Percentiles rank a stretch among this genome's conserved stretches.
Conservation (phyloP, 176 grass and related monocot genomes). For the Oryza meridionalis region DNA sequence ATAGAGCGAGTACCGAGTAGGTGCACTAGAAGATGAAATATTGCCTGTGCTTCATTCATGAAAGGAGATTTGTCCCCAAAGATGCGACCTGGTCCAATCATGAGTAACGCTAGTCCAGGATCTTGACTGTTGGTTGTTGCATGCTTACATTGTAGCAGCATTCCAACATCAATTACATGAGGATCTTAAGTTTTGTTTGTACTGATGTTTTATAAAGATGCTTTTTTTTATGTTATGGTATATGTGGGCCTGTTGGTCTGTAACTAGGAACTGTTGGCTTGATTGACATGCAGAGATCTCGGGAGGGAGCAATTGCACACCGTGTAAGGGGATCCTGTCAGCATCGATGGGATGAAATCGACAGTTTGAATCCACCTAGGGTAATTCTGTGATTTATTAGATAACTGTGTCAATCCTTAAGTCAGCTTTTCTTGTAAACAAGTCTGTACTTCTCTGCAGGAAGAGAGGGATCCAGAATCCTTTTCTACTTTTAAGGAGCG, state of each 20-base stretch:
- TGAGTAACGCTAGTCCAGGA: slow-evolving; percentile 19
- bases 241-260: slow-evolving; percentile 10
- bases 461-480: slow-evolving; percentile 84
- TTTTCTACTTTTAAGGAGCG: slow-evolving; percentile 97
- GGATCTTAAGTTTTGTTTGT: neutral
- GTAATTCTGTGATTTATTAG: slow-evolving; percentile 54
- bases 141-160: slow-evolving; percentile 8
- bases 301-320: slow-evolving; percentile 74
- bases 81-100: slow-evolving; percentile 1
- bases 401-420: neutral
- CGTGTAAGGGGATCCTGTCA: slow-evolving; percentile 67
- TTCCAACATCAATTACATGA: slow-evolving; percentile 21
- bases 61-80: slow-evolving; percentile 6
- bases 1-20: neutral
- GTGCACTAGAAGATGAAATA: slow-evolving; percentile 19
- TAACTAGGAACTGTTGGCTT: slow-evolving; percentile 9
- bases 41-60: neutral
- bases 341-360: slow-evolving; percentile 70
- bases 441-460: slow-evolving; percentile 52
- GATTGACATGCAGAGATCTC: slow-evolving; percentile 63
- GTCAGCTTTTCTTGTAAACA: slow-evolving; percentile 27
- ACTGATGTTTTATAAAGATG: slow-evolving; percentile 7
- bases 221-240: slow-evolving; percentile 7
- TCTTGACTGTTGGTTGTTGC: slow-evolving; percentile 1
- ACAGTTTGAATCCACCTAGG: slow-evolving; percentile 75